Base-by-base conservation (phyloP, 805 yeast species). In the Nakazawaea wickerhamii region DNA sequence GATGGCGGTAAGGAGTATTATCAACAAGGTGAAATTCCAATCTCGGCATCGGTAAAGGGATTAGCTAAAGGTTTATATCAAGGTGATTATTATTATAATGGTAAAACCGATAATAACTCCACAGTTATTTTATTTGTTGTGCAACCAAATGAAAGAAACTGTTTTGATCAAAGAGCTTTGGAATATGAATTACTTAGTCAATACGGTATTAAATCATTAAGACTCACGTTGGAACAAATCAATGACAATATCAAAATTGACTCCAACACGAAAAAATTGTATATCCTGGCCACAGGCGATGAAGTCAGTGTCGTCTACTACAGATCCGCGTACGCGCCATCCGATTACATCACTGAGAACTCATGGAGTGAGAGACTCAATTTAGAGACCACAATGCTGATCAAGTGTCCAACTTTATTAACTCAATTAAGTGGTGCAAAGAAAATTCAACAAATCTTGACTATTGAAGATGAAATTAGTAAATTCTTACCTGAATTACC, bases 391-490 rank as follows among this genome's bases (percentile, higher is more conserved):
- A 74, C 90, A 9, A 59, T 68, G 40, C 95, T 98, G 1, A 82
- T 93, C 47, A 90, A 93, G 60, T 91, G 96, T 48, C 99, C 99
- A 2, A 81, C 93, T 4, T 65, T 91, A 23, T 65, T 87, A 46
- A 87, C 95, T 2, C 99, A 93, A 62, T 68, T 93, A 45, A 77
- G 95, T 18, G 99, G 99, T 1, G 80, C 95, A 15, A 93, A 93
- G 57, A 93, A 93, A 61, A 74, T 93, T 40, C 99, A 93, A 64
- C 99, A 93, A 60, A 66, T 89, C 20, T 72, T 93, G 41, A 85
- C 96, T 0, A 70, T 75, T 27, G 66, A 70, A 17, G 55, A 59
- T 7, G 60, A 70, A 4, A 52, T 93, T 30, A 51, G 63, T 11
- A 60, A 69, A 38, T 79, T 82, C 48, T 57, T 78, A 18, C 62